Base-by-base conservation (phyloP, 2,329 filamentous ascomycete species). In the Aspergillus intermedius region DNA sequence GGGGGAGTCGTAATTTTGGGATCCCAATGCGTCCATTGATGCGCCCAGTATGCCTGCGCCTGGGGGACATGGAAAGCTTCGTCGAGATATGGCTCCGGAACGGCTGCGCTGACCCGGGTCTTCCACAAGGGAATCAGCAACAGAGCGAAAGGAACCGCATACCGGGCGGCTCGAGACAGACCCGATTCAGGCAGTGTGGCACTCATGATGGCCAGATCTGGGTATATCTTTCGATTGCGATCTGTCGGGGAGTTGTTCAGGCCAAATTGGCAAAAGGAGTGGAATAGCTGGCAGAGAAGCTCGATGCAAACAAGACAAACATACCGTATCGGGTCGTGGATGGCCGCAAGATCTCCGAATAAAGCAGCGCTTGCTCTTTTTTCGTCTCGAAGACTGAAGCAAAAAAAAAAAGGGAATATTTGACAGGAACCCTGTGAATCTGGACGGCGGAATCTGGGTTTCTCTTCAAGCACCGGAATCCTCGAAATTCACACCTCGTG, bases 1-100 rank as follows among this genome's bases (percentile, higher is more conserved):
- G 93, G 91, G 0, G 93, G 93, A 1, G 93, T 98, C 0, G 93
- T 98, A 63, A 98, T 93, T 67, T 97, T 98, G 51, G 91, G 86
- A 68, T 98, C 91, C 93, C 93, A 98, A 48, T 88, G 77, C 10
- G 68, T 65, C 72, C 86, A 95, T 47, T 79, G 78, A 9, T 86
- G 84, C 37, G 79, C 67, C 67, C 91, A 96, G 67, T 95, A 98
- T 25, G 80, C 82, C 60, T 95, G 88, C 0, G 90, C 90, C 70
- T 98, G 93, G 0, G 89, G 88, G 19, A 96, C 84, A 66, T 98
- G 74, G 58, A 76, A 76, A 12, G 71, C 70, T 54, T 76, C 74
- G 52, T 76, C 74, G 17, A 84, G 75, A 63, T 84, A 84, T 25
- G 81, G 79, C 46, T 77, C 74, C 42, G 76, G 74, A 40, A 83